These are phyloP conservation scores for Panus rudis DNA, from an alignment of 768 basidiomycete genomes.

Conservation along the genomic window DNA sequence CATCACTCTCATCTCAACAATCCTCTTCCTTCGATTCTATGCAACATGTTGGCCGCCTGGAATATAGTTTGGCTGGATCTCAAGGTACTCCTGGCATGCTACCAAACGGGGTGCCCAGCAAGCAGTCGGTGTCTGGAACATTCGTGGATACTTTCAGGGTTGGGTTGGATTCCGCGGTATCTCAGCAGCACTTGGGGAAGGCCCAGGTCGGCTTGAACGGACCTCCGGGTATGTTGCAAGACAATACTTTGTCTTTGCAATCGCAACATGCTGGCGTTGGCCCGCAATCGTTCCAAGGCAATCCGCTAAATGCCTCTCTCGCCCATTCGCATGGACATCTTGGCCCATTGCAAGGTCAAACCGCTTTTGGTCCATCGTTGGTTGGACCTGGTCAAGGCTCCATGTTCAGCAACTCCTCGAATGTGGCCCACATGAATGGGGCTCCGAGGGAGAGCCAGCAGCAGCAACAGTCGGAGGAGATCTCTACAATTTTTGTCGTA, in stretches of 20 bases:
- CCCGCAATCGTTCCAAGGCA: slow-evolving; percentile 23
- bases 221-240: slow-evolving; percentile 11
- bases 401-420: slow-evolving; percentile 10
- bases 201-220: slow-evolving; percentile 3
- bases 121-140: slow-evolving; percentile 12
- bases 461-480: slow-evolving; percentile 58
- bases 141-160: slow-evolving; percentile 19
- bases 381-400: slow-evolving; percentile 26
- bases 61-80: slow-evolving; percentile 24
- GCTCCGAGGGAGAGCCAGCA: slow-evolving; percentile 19
- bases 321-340: slow-evolving; percentile 25
- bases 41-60: slow-evolving; percentile 24
- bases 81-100: slow-evolving; percentile 9
- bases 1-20: slow-evolving; percentile 29
- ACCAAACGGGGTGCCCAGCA: slow-evolving; percentile 5
- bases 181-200: slow-evolving; percentile 13
- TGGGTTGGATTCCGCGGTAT: slow-evolving; percentile 13
- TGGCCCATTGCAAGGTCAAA: slow-evolving; percentile 52
- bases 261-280: slow-evolving; percentile 26
- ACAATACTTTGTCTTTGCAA: slow-evolving; percentile 28
- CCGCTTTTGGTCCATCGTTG: slow-evolving; percentile 68
- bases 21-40: slow-evolving; percentile 16
- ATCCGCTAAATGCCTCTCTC: slow-evolving; percentile 31
- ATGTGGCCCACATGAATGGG: slow-evolving; percentile 24
- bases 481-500: slow-evolving; percentile 96